Conservation (phyloP, 495 filamentous ascomycete genomes). For the Saxophila tyrrhenica region DNA sequence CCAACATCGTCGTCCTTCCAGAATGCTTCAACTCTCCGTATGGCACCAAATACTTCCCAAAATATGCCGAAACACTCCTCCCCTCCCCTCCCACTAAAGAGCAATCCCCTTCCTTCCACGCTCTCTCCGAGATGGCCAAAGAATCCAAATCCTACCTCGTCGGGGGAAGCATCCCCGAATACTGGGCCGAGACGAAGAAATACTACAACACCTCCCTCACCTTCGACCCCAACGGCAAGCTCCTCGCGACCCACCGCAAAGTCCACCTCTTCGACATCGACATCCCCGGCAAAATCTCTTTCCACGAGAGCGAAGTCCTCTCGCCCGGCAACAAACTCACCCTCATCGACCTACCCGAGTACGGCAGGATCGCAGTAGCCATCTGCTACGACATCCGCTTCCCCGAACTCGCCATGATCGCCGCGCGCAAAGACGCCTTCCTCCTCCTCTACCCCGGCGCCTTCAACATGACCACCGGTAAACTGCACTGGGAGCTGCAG, state of each 20-base stretch:
- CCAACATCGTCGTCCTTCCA: conserved; percentile 57
- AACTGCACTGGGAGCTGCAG: conserved; percentile 78
- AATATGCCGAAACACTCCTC: conserved; percentile 79
- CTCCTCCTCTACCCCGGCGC: conserved; percentile 84
- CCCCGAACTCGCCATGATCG: conserved; percentile 85
- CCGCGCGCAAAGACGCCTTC: conserved; percentile 72
- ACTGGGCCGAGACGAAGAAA: conserved; percentile 48
- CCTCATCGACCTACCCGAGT: conserved; percentile 70
- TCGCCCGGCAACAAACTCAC: conserved; percentile 72
- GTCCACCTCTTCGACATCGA: conserved; percentile 98
- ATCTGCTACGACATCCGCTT: conserved; percentile 98
- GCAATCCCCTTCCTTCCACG: conserved; percentile 72
- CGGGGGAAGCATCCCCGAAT: conserved; percentile 88
- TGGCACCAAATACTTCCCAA: conserved; percentile 78
- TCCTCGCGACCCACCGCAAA: conserved; percentile 86
- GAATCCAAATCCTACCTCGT: conserved; percentile 70
- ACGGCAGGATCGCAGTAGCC: conserved; percentile 71
- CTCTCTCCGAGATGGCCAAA: conserved; percentile 62
- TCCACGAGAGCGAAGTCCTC: conserved; percentile 82
- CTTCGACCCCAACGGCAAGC: conserved; percentile 61
- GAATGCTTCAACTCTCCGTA: conserved; percentile 99
- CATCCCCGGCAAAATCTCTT: conserved; percentile 87
- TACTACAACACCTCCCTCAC: conserved; percentile 87
- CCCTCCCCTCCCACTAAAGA: conserved; percentile 61
- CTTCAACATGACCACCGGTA: conserved; percentile 88